Conservation (phyloP, 371 early-diverging fungal genomes). For the Rhizopus arrhizus region DNA sequence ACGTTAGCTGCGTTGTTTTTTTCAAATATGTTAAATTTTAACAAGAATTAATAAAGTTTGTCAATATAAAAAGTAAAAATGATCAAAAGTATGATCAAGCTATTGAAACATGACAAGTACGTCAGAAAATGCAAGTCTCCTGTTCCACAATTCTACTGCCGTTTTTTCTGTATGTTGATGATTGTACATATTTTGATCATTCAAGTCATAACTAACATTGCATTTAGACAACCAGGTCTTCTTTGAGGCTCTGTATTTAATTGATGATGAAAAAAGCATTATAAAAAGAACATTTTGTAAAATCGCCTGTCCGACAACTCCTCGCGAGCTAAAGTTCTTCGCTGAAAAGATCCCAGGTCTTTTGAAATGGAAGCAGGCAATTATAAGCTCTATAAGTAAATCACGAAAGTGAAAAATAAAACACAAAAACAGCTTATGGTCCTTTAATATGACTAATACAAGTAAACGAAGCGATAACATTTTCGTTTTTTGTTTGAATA, state of each 20-base stretch:
- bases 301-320: not conserved
- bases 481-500: constrained; percentile 1
- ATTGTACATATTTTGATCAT: not conserved
- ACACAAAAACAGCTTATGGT: not conserved
- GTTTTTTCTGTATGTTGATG: constrained; percentile 1
- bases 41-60: no score
- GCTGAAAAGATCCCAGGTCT: not conserved
- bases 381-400: not conserved
- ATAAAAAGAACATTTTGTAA: constrained; percentile 4
- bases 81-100: constrained; percentile 1
- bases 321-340: not conserved
- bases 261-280: not conserved
- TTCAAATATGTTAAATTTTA: no score
- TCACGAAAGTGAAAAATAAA: constrained; percentile 2
- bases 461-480: not conserved
- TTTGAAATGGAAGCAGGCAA: constrained; percentile 10
- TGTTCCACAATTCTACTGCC: constrained; percentile 5
- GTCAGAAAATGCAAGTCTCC: constrained; percentile 8
- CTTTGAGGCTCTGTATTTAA: constrained; percentile 1
- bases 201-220: constrained; percentile 2
- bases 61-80: not conserved
- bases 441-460: not conserved
- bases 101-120: not conserved
- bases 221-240: constrained; percentile 4
- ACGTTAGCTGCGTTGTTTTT: no score